Conservation (phyloP, 2,329 filamentous ascomycete species). For the Zelopaecilomyces penicillatus region DNA sequence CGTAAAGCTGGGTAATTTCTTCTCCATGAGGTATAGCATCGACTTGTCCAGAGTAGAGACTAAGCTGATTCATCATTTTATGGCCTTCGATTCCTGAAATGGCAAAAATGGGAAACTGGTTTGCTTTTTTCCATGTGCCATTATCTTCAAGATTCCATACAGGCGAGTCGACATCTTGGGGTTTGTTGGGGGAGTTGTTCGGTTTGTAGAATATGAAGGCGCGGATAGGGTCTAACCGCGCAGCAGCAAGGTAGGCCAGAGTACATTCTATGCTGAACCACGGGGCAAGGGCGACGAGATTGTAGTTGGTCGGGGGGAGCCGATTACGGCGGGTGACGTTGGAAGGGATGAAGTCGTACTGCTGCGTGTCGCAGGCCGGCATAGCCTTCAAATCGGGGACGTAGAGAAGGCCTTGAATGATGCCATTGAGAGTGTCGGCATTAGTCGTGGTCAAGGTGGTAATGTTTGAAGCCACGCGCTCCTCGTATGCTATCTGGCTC, state of each 20-base stretch:
- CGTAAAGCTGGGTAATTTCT: slow-evolving; percentile 47
- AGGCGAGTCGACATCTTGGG: slow-evolving; percentile 55
- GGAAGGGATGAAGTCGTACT: slow-evolving; percentile 57
- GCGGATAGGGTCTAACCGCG: slow-evolving; percentile 49
- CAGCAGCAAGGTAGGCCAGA: slow-evolving; percentile 57
- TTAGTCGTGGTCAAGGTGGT: slow-evolving; percentile 68
- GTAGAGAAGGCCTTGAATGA: slow-evolving; percentile 74
- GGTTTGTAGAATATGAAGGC: slow-evolving; percentile 58
- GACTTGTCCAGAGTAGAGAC: slow-evolving; percentile 69
- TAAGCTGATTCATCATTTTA: slow-evolving; percentile 62
- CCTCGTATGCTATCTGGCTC: slow-evolving; percentile 44
- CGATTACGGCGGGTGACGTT: slow-evolving; percentile 69
- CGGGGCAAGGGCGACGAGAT: slow-evolving; percentile 73
- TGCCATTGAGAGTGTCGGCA: slow-evolving; percentile 47
- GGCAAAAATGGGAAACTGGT: slow-evolving; percentile 75
- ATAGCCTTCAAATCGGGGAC: slow-evolving; percentile 59
- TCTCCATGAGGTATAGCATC: slow-evolving; percentile 50
- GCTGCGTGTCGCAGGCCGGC: slow-evolving; percentile 55
- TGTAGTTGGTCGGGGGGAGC: slow-evolving; percentile 60
- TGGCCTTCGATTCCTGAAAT: slow-evolving; percentile 60
- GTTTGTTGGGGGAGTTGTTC: slow-evolving; percentile 46
- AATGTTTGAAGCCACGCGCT: slow-evolving; percentile 48
- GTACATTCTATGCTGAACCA: slow-evolving; percentile 75
- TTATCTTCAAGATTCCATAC: slow-evolving; percentile 65
- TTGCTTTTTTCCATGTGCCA: slow-evolving; percentile 61